Conservation (phyloP, 78 protist genomes). For the Dictyostelium purpureum region DNA sequence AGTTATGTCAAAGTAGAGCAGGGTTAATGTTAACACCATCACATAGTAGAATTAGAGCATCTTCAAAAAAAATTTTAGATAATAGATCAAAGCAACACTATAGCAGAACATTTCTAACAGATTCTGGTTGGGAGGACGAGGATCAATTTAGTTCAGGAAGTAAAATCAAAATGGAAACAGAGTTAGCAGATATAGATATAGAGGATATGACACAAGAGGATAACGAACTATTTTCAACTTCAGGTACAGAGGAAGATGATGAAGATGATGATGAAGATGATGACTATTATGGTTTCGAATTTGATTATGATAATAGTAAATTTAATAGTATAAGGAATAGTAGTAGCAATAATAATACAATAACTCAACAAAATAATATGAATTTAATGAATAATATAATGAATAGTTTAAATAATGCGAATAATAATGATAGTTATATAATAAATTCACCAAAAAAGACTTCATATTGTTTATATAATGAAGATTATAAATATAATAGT, state of each 20-base stretch:
- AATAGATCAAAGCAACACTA: not conserved
- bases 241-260: not conserved
- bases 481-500: not conserved
- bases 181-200: constrained; percentile 20
- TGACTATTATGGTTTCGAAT: not conserved
- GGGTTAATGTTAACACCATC: constrained; percentile 24
- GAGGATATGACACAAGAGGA: constrained; percentile 44
- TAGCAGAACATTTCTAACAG: not conserved
- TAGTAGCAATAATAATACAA: not conserved
- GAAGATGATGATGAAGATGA: constrained; percentile 26
- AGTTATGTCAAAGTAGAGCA: constrained; percentile 62
- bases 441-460: too few relatives aligned
- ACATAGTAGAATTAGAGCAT: not conserved
- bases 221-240: constrained; percentile 5
- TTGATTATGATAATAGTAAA: not conserved
- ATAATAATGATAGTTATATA: not conserved
- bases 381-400: not conserved
- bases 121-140: not conserved
- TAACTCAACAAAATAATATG: not conserved
- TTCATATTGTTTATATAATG: too few relatives aligned
- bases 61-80: not conserved
- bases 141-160: not conserved
- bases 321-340: not conserved
- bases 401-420: not conserved
- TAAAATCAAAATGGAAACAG: not conserved